Base-by-base conservation (phyloP, 2,329 filamentous ascomycete species). In the Cercospora zeina region DNA sequence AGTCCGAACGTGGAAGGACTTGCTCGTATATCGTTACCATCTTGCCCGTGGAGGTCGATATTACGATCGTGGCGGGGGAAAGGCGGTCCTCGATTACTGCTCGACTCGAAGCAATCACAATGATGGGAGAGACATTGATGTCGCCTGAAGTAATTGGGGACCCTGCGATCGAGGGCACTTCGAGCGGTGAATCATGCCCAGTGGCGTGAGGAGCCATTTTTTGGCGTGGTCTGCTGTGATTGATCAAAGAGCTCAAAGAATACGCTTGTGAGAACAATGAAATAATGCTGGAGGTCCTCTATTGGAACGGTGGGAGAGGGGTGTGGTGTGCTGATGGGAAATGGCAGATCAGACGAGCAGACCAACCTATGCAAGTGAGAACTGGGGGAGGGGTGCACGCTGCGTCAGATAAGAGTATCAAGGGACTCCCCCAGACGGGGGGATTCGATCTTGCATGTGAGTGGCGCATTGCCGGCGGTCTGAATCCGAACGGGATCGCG, bases 21-120 rank as follows among this genome's bases (percentile, higher is more conserved):
- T 85, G 83, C 60, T 89, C 85, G 66, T 88, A 85, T 64, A 96
- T 84, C 2, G 87, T 86, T 49, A 88, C 83, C 71, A 97, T 96
- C 79, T 93, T 96, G 72, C 95, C 95, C 0, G 91, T 93, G 45
- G 75, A 74, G 6, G 86, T 84, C 1, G 91, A 96, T 69, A 97
- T 81, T 60, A 89, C 83, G 62, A 99, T 86, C 11, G 93, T 96
- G 62, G 91, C 93, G 19, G 92, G 87, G 2, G 89, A 91, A 50
- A 96, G 78, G 47, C 85, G 82, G 62, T 89, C 87, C 50, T 88
- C 89, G 69, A 97, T 81, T 55, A 97, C 87, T 61, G 90, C 90
- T 70, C 93, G 86, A 27, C 88, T 89, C 1, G 95, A 97, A 62
- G 89, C 89, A 62, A 97, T 83, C 62, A 97, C 90, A 47, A 86